A percentile compares a stretch with the other conserved stretches of the same genome.
Evolutionary conservation across 352 stramenopile genomes (phyloP).

Genomic region (Pythium biforme): DNA sequence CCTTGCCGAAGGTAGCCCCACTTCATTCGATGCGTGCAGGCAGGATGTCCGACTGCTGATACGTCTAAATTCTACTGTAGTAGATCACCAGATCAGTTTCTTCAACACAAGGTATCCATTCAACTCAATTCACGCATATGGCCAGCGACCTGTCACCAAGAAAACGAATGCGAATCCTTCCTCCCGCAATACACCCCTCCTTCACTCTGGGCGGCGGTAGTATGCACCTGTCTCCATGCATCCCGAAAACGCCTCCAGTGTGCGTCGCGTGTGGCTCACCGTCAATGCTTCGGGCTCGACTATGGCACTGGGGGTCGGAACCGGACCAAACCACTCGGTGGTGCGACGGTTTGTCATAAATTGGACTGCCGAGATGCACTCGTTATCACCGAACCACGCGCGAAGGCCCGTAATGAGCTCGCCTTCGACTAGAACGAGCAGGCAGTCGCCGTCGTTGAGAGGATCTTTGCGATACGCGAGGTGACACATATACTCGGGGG

Average conservation of each 20-base stretch:
- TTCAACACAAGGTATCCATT: too few relatives aligned
- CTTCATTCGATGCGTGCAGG: too few relatives aligned
- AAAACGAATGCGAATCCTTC: too few relatives aligned
- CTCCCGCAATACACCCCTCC: neutral
- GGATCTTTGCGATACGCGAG: neutral
- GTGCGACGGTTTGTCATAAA: conserved; percentile 3
- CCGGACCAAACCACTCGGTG: conserved; percentile 11
- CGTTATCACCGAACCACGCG: neutral
- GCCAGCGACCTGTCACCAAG: too few relatives aligned
- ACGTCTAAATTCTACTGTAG: too few relatives aligned
- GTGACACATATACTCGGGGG: neutral
- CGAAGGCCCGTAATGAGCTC: neutral
- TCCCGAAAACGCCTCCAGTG: conserved; percentile 3
- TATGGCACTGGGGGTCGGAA: neutral
- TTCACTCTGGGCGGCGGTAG: conserved; percentile 1
- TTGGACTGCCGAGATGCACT: neutral
- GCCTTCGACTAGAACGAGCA: conserved; percentile 1
- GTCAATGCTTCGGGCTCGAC: neutral
- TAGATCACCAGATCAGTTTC: too few relatives aligned
- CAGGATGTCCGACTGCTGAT: too few relatives aligned
- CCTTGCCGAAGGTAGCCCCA: too few relatives aligned
- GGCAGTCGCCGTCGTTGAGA: neutral
- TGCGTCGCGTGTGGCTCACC: neutral
- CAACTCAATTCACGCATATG: too few relatives aligned
- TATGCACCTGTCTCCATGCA: neutral